Base-by-base conservation (phyloP, 495 filamentous ascomycete genomes). In the Trichocladium uniseriatum region DNA sequence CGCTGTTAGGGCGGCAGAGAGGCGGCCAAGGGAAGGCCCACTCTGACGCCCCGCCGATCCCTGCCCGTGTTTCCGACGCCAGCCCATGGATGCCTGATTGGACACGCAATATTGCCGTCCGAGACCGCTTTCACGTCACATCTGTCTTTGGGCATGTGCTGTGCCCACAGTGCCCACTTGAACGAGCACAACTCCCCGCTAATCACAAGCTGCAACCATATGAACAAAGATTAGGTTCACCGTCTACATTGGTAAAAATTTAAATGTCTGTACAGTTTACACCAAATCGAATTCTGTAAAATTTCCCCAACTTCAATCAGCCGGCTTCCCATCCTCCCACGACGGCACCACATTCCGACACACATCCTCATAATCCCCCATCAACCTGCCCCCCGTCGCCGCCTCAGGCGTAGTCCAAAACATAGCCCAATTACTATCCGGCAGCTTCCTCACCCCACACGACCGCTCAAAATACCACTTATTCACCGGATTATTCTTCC, bases 381-480 rank as follows among this genome's bases (percentile, higher is more conserved):
- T 89, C 51, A 69, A 74, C 58, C 73, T 68, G 22, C 72, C 65
- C 28, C 73, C 65, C 48, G 71, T 53, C 34, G 63, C 63, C 51
- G 71, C 53, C 38, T 78, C 80, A 13, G 81, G 77, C 2, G 84
- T 90, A 1, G 91, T 98, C 91, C 91, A 98, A 48, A 98, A 96
- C 90, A 95, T 95, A 4, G 91, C 86, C 91, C 91, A 98, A 51
- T 81, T 82, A 54, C 74, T 83, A 19, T 75, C 80, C 1, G 77
- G 73, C 28, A 98, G 64, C 66, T 92, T 92, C 71, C 83, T 84
- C 22, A 80, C 86, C 0, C 91, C 91, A 46, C 76, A 73, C 7
- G 86, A 86, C 35, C 91, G 76, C 64, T 97, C 91, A 62, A 95
- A 96, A 62, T 98, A 94, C 87, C 87, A 94, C 60, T 91, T 94